Percentiles rank a stretch among this genome's conserved stretches.
Conservation (phyloP, 257 asterid species). For the Catharanthus roseus region DNA sequence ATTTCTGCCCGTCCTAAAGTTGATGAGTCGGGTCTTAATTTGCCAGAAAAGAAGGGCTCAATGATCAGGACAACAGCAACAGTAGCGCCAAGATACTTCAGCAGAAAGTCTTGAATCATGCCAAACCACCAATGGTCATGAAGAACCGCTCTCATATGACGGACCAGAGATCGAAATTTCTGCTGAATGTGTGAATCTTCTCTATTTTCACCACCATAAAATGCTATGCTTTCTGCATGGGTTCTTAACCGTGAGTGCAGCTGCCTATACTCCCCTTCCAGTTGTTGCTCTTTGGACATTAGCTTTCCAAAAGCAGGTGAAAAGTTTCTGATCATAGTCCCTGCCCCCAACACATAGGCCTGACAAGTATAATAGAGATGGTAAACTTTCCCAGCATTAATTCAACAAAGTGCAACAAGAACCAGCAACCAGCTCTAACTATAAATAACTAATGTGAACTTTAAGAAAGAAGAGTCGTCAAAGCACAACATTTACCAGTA, state of each 20-base stretch:
- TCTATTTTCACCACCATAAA: slow-evolving; percentile 92
- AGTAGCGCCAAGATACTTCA: slow-evolving; percentile 98
- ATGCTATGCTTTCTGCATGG: slow-evolving; percentile 98
- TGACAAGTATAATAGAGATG: slow-evolving; percentile 33
- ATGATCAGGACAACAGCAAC: slow-evolving; percentile 96
- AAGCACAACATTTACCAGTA: slow-evolving; percentile 49
- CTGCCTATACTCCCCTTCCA: slow-evolving; percentile 98
- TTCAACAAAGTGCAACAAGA: too few relatives aligned
- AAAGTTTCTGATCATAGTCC: slow-evolving; percentile 71
- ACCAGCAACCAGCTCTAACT: not conserved
- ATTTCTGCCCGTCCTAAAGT: slow-evolving; percentile 99
- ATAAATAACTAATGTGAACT: not conserved
- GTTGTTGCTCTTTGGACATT: slow-evolving; percentile 90
- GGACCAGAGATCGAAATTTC: slow-evolving; percentile 71
- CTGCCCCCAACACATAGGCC: slow-evolving; percentile 99
- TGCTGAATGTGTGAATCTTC: slow-evolving; percentile 89
- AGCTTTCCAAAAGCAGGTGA: slow-evolving; percentile 93
- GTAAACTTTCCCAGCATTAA: slow-evolving; percentile 5
- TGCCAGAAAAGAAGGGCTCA: slow-evolving; percentile 96
- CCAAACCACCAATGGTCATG: slow-evolving; percentile 99
- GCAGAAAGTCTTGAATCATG: slow-evolving; percentile 96
- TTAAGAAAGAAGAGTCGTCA: slow-evolving; percentile 14
- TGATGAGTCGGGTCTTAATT: slow-evolving; percentile 83
- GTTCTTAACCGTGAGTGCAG: slow-evolving; percentile 95
- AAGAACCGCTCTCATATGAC: slow-evolving; percentile 82